These are phyloP conservation scores for Galerina marginata DNA, from an alignment of 768 basidiomycete species.

Conservation along the genomic window DNA sequence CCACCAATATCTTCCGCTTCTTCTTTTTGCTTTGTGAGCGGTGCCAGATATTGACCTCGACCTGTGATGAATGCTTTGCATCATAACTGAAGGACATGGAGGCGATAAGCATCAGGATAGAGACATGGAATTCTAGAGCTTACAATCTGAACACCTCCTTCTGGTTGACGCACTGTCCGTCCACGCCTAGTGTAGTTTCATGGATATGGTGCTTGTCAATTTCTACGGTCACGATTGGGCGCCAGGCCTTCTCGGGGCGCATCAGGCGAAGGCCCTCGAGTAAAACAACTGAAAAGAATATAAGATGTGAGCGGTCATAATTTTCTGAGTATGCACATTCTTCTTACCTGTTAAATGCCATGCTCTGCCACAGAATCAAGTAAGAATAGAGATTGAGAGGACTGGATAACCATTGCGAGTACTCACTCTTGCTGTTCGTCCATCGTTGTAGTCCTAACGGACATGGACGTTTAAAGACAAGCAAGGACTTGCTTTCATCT, in stretches of 20 bases:
- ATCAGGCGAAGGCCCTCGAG: slow-evolving; percentile 52
- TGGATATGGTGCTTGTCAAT: slow-evolving; percentile 56
- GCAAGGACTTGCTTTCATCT: no score
- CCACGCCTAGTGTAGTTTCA: slow-evolving; percentile 65
- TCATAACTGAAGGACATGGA: slow-evolving; percentile 40
- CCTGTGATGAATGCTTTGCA: slow-evolving; percentile 39
- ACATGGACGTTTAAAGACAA: no score
- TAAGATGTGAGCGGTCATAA: neutral
- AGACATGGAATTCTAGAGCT: slow-evolving; percentile 25
- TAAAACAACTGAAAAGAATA: slow-evolving; percentile 38
- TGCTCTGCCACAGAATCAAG: slow-evolving; percentile 24
- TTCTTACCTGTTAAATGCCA: slow-evolving; percentile 39
- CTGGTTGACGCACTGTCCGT: slow-evolving; percentile 74
- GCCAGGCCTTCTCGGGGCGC: slow-evolving; percentile 68
- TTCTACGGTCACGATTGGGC: slow-evolving; percentile 66
- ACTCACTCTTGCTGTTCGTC: neutral
- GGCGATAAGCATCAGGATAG: neutral
- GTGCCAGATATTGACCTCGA: slow-evolving; percentile 64
- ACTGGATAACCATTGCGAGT: neutral
- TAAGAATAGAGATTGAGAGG: neutral
- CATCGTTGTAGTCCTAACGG: neutral
- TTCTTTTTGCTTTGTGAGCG: slow-evolving; percentile 68
- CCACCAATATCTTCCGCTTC: slow-evolving; percentile 62
- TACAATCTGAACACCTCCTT: slow-evolving; percentile 60
- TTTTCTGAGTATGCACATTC: neutral